These are phyloP conservation scores for Pouteria glomerata DNA, from an alignment of 148 eudicot genomes.

Conservation along the genomic window DNA sequence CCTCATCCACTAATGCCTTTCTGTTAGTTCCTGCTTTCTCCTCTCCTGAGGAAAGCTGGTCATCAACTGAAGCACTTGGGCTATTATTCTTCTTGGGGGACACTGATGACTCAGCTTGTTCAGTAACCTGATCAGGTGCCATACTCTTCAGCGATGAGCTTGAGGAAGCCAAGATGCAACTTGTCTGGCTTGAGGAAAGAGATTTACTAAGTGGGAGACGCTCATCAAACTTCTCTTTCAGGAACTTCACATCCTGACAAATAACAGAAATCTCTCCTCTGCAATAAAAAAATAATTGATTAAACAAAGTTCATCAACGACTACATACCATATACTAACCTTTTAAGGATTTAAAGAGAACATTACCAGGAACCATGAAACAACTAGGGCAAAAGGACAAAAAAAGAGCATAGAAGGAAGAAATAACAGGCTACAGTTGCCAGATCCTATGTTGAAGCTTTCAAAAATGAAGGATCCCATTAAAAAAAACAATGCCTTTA, in stretches of 20 bases:
- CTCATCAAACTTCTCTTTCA: conserved; percentile 65
- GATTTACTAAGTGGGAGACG: conserved; percentile 47
- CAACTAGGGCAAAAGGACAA: background rate
- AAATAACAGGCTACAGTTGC: background rate
- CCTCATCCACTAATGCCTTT: conserved; percentile 48
- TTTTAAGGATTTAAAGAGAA: background rate
- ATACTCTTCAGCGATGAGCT: conserved; percentile 36
- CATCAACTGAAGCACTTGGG: conserved; percentile 14
- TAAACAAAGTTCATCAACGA: background rate
- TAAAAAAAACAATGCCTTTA: background rate
- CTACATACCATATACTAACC: background rate
- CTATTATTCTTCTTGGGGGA: conserved; percentile 14
- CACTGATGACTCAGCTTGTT: conserved; percentile 18
- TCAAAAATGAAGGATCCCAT: background rate
- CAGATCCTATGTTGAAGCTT: background rate
- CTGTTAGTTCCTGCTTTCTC: conserved; percentile 13
- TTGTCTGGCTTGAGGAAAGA: conserved; percentile 47
- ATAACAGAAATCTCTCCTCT: conserved; percentile 91
- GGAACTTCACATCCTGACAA: conserved; percentile 62
- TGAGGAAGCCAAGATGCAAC: conserved; percentile 52
- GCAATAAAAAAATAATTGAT: conserved; percentile 13
- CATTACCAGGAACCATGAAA: background rate
- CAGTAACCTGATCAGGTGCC: conserved; percentile 28
- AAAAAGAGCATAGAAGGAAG: background rate
- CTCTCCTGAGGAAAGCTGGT: conserved; percentile 24